Conservation (phyloP, 169 alveolate species). For the Cyclospora cayetanensis region DNA sequence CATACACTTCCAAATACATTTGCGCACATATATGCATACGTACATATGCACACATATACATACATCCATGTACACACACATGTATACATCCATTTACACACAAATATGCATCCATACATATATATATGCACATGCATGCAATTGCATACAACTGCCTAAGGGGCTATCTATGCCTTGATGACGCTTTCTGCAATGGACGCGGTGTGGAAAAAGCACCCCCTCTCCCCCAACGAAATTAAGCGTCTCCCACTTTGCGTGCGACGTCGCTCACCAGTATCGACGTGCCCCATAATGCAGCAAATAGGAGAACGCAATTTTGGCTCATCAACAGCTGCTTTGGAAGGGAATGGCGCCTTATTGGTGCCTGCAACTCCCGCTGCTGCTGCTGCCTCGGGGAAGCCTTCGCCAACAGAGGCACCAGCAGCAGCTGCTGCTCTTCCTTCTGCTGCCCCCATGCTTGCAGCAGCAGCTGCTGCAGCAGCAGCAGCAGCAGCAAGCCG, state of each 20-base stretch:
- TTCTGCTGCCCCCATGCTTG: slow-evolving; percentile 2
- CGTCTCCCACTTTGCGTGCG: background rate
- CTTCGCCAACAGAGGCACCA: background rate
- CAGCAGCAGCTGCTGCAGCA: slow-evolving; percentile 40
- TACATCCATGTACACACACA: background rate
- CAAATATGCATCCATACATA: no score
- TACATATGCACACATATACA: background rate
- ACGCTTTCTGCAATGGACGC: no score
- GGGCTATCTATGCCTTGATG: no score
- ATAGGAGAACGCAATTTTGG: slow-evolving; percentile 94
- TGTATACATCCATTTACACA: background rate
- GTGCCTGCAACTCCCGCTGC: slow-evolving; percentile 67
- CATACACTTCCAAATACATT: background rate
- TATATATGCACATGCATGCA: background rate
- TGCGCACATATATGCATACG: background rate
- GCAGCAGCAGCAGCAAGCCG: background rate
- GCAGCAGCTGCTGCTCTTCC: background rate
- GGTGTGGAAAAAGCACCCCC: no score
- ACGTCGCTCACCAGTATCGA: slow-evolving; percentile 94
- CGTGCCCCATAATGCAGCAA: slow-evolving; percentile 99
- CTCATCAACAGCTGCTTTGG: slow-evolving; percentile 6
- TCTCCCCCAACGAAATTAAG: no score
- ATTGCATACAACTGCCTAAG: background rate
- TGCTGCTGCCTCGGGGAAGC: slow-evolving; percentile 27
- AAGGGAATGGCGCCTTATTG: no score